phyloP scores from a whole-genome alignment of 306 rosid species.

The Cicer cuneatum region DNA sequence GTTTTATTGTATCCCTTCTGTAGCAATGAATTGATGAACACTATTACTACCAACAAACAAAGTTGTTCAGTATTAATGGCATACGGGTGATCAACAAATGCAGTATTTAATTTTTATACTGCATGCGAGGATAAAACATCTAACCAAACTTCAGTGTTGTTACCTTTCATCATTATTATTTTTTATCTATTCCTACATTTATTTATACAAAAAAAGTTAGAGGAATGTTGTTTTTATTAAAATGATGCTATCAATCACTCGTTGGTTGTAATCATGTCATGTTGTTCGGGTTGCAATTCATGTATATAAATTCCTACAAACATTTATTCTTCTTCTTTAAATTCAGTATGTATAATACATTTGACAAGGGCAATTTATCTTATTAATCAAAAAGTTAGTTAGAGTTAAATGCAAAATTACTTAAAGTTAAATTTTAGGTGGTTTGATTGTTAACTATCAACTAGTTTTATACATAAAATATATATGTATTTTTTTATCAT shows the following conservation, averaged over 20 bases:
- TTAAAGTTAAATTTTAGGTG: no score
- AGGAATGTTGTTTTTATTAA: not conserved
- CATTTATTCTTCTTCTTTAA: no score
- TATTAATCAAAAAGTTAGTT: no score
- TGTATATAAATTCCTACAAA: no score
- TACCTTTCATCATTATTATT: not conserved
- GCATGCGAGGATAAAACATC: not conserved
- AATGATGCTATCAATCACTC: not conserved
- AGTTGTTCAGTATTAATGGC: constrained; percentile 17
- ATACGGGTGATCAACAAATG: constrained; percentile 8
- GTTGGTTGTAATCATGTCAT: no score
- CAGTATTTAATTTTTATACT: not conserved
- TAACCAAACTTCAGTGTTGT: not conserved
- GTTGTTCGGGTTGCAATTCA: no score
- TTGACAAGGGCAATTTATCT: no score
- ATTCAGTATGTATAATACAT: no score
- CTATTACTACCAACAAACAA: constrained; percentile 1
- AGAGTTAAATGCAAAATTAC: no score
- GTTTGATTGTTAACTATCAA: no score
- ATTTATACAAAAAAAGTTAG: not conserved
- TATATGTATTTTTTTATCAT: no score
- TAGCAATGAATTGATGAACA: not conserved
- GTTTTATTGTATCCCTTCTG: not conserved
- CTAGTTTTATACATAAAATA: no score
- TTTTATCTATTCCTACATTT: not conserved